Evolutionary conservation across 345 rosid species (phyloP).

Genomic region (Turritis glabra): DNA sequence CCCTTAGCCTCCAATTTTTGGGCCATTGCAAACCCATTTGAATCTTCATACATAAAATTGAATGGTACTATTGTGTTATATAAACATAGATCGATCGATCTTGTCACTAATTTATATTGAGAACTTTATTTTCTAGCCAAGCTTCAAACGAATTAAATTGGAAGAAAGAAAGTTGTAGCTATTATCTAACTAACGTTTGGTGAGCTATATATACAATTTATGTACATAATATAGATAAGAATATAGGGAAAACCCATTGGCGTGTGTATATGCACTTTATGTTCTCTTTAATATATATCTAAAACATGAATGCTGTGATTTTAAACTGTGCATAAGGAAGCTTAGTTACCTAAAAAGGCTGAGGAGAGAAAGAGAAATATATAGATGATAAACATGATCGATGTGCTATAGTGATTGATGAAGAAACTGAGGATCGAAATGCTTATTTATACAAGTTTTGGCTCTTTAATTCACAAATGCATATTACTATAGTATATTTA

Average conservation of each 20-base stretch:
- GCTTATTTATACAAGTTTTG: constrained; percentile 8
- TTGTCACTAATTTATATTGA: not conserved
- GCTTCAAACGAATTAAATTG: not conserved
- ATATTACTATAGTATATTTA: not conserved
- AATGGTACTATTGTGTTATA: not conserved
- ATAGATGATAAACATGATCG: constrained; percentile 11
- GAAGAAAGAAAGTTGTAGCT: not conserved
- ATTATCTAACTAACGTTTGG: not conserved
- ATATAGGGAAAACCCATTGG: not conserved
- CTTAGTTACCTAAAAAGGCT: constrained; percentile 8
- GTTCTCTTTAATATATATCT: not conserved
- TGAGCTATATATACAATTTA: not conserved
- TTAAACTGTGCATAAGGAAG: not conserved
- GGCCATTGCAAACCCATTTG: not conserved
- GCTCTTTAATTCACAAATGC: not conserved
- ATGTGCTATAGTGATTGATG: not conserved
- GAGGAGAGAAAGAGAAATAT: constrained; percentile 5
- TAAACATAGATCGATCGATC: not conserved
- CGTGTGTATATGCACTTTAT: not conserved
- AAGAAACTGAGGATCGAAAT: not conserved
- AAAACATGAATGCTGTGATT: not conserved
- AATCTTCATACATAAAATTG: not conserved
- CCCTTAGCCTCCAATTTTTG: not conserved
- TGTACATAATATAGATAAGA: not conserved
- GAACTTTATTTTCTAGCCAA: not conserved